Base-by-base conservation (phyloP, 2,329 filamentous ascomycete species). In the Aspergillus tanneri region DNA sequence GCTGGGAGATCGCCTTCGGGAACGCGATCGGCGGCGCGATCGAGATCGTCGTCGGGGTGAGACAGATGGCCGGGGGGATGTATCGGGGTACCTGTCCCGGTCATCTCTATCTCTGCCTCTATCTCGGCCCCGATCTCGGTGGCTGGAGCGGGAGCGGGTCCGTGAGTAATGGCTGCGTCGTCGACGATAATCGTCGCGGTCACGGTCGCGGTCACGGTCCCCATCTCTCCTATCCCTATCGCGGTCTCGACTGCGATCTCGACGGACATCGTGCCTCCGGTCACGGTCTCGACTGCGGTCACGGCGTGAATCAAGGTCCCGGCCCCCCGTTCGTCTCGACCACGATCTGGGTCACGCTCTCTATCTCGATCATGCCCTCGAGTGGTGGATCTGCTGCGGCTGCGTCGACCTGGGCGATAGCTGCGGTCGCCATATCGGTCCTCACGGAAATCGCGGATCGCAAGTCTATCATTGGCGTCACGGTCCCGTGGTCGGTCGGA, bases 371-470 rank as follows among this genome's bases (percentile, higher is more conserved):
- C 62, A 35, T 59, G 50, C 3, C 56, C 58, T 18, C 64, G 59
- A 32, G 50, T 55, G 12, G 49, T 50, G 21, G 66, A 70, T 48
- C 65, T 58, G 46, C 69, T 72, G 25, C 64, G 63, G 47, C 67
- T 71, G 27, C 65, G 65, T 46, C 61, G 62, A 36, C 42, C 50
- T 30, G 64, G 66, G 25, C 68, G 60, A 49, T 67, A 70, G 53
- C 62, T 63, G 49, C 58, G 54, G 43, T 67, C 63, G 32, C 59
- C 59, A 19, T 54, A 60, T 38, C 61, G 56, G 21, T 63, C 61
- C 27, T 53, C 48, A 22, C 60, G 62, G 51, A 59, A 67, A 43
- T 62, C 64, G 35, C 63, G 66, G 46, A 63, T 60, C 14, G 60
- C 50, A 36, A 62, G 59, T 24, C 61, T 63, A n/a, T 67, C 66